Percentiles rank a stretch among this genome's conserved stretches.
Evolutionary conservation across 331 rosid genomes (phyloP).

Genomic region (Quercus lobata): DNA sequence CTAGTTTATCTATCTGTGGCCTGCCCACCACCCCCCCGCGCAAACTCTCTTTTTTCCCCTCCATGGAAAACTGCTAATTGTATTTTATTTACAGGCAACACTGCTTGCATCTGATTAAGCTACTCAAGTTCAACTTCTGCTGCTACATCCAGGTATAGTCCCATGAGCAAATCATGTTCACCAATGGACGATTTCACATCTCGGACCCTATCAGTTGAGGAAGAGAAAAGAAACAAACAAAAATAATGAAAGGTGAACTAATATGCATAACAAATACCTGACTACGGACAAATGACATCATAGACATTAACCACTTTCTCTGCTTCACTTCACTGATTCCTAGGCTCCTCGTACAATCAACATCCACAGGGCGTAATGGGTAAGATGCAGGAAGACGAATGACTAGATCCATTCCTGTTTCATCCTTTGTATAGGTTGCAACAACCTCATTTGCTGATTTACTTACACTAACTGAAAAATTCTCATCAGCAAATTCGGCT

Average conservation of each 20-base stretch:
- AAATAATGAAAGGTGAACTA: conserved; percentile 8
- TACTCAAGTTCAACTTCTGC: background rate
- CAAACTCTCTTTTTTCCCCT: background rate
- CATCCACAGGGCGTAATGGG: conserved; percentile 87
- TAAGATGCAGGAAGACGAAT: conserved; percentile 90
- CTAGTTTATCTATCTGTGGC: background rate
- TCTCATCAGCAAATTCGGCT: conserved; percentile 69
- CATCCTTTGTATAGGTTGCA: conserved; percentile 97
- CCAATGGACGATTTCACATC: too few relatives aligned
- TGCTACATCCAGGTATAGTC: background rate
- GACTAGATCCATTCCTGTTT: conserved; percentile 94
- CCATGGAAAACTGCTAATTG: background rate
- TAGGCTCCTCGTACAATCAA: conserved; percentile 84
- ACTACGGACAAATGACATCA: conserved; percentile 88
- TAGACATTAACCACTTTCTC: conserved; percentile 95
- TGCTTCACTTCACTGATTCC: conserved; percentile 91
- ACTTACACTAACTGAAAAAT: conserved; percentile 83
- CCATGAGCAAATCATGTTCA: background rate
- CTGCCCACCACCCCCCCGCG: background rate
- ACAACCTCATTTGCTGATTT: conserved; percentile 94
- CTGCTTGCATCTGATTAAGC: background rate
- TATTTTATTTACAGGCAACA: too few relatives aligned
- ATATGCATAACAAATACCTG: conserved; percentile 52
- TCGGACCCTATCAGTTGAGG: background rate
- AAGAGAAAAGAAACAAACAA: background rate